Base-by-base conservation (phyloP, 352 stramenopile genomes). In the Aphanomyces cochlioides region DNA sequence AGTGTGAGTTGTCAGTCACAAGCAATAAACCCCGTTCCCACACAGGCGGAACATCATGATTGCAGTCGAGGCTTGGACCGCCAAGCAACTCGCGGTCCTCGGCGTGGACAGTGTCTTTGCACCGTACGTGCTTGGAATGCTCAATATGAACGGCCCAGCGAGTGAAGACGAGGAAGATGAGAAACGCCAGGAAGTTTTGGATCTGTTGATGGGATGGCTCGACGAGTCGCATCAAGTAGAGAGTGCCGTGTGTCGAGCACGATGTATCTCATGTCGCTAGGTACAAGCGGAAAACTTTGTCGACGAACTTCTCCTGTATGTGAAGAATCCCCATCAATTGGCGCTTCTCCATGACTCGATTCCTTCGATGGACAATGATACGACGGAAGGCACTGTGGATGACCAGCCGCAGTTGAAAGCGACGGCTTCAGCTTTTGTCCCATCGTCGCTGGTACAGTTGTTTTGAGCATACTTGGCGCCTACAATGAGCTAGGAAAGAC, bases 121-220 rank as follows among this genome's bases (percentile, higher is more conserved):
- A 19, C 87, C 84, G 19, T 95, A 93, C 72, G 81, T 95, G 21
- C 81, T 93, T 41, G 83, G 79, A 21, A 95, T 95, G 84, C 66
- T 93, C 48, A 65, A 75, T 54, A 72, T 75, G 21, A 67, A 72
- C 38, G 72, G 67, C 58, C 37, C 63, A 7, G 48, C 56, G 47
- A 66, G 21, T 4, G 73, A 77, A 43, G 77, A 84, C 39, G 79
- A 87, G 70, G 82, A 88, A 48, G 54, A 61, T 5, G 79, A 85
- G 56, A 78, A 84, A 66, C 85, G 81, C 69, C 83, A 84, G 75
- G 89, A 85, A 69, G 84, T 92, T 43, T 81, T 92, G 72, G 78
- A 92, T 64, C 81, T 94, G 72, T 79, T 94, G 72, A 92, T 92
- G 84, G 86, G 85, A 66, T 94, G 84, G 84, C 70, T 94, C 50